These are phyloP conservation scores for Coniferiporia sulphurascens DNA, from an alignment of 1,284 basidiomycete species.

Conservation along the genomic window DNA sequence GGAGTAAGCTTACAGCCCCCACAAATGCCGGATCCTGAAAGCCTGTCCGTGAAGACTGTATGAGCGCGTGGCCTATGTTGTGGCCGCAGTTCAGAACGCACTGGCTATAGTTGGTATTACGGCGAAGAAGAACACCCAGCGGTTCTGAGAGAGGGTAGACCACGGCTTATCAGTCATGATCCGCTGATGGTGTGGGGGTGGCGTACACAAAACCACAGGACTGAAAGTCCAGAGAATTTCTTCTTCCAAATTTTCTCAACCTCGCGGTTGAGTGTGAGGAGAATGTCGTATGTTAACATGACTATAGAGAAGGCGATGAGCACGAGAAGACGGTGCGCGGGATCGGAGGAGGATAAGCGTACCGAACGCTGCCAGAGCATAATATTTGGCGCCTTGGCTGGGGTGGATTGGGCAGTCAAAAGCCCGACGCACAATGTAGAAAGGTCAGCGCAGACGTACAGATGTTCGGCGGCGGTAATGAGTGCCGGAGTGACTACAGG, in stretches of 20 bases:
- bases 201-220: conserved; percentile 11
- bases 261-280: conserved; percentile 3
- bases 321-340: neutral
- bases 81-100: neutral
- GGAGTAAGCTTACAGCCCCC: neutral
- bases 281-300: conserved; percentile 11
- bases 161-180: neutral
- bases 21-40: conserved; percentile 4
- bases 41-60: neutral
- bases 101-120: conserved; percentile 5
- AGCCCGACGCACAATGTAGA: neutral
- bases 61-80: neutral
- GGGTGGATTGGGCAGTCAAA: neutral
- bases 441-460: neutral
- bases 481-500: neutral
- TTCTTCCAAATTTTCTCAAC: conserved; percentile 10
- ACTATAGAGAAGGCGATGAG: neutral
- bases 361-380: conserved; percentile 7
- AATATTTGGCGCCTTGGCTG: conserved; percentile 9
- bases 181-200: too few species aligned
- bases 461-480: neutral
- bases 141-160: neutral
- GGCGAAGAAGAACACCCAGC: conserved; percentile 7
- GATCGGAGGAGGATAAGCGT: neutral
- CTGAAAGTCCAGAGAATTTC: neutral